Evolutionary conservation across 441 rosid genomes (phyloP).

Genomic region (Viola pubescens): DNA sequence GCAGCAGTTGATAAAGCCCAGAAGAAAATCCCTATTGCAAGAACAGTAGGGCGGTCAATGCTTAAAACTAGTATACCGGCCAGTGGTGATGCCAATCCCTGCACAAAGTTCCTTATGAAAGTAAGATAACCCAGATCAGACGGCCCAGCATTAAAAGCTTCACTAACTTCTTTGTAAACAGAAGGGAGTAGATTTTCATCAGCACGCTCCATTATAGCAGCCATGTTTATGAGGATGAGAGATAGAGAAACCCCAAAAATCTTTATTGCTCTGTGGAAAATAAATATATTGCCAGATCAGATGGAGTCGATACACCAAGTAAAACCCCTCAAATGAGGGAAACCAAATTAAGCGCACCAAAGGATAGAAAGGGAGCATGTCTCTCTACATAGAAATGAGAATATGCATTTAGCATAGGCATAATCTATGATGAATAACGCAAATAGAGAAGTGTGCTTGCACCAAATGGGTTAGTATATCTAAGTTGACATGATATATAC

Average conservation of each 20-base stretch:
- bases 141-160: slow-evolving; percentile 87
- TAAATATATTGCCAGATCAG: slow-evolving; percentile 15
- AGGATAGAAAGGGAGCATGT: no score
- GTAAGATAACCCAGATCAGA: slow-evolving; percentile 91
- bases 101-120: slow-evolving; percentile 88
- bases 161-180: slow-evolving; percentile 96
- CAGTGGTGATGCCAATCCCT: slow-evolving; percentile 77
- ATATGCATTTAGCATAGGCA: no score
- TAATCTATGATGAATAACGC: no score
- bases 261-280: slow-evolving; percentile 53
- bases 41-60: slow-evolving; percentile 79
- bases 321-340: background rate
- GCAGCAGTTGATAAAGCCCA: slow-evolving; percentile 98
- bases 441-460: no score
- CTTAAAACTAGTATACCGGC: slow-evolving; percentile 79
- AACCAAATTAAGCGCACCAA: no score
- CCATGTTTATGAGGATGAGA: slow-evolving; percentile 74
- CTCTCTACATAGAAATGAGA: no score
- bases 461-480: no score
- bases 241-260: slow-evolving; percentile 77
- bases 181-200: slow-evolving; percentile 91
- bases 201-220: slow-evolving; percentile 90
- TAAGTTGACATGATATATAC: no score
- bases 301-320: slow-evolving; percentile 3
- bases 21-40: slow-evolving; percentile 76